These are phyloP conservation scores for Trichoderma sp. DNA, from an alignment of 2,329 filamentous ascomycete species.

Conservation along the genomic window DNA sequence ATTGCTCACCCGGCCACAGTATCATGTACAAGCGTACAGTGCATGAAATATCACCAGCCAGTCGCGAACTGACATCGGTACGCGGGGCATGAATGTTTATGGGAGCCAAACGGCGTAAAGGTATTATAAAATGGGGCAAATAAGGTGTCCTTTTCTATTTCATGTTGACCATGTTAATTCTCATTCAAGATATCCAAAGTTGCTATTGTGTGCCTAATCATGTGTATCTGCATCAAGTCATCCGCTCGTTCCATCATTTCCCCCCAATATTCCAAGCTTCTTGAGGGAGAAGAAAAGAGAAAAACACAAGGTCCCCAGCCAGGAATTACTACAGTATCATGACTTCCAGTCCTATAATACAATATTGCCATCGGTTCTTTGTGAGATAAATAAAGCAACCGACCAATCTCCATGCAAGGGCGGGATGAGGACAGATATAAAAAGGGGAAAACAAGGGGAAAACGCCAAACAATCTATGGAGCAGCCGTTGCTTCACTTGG, in stretches of 20 bases:
- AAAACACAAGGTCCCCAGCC: neutral
- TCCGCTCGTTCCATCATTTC: constrained; percentile 16
- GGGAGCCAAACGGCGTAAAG: neutral
- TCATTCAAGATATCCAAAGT: constrained; percentile 25
- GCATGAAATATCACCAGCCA: constrained; percentile 28
- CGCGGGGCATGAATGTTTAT: neutral
- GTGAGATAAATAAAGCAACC: neutral
- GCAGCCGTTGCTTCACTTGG: constrained; percentile 52
- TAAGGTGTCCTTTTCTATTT: constrained; percentile 7
- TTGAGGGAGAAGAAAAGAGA: neutral
- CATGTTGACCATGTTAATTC: neutral
- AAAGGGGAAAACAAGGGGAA: constrained; percentile 23
- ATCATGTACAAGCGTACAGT: constrained; percentile 50
- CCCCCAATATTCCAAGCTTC: neutral
- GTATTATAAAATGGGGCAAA: neutral
- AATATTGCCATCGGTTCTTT: neutral
- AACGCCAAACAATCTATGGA: constrained; percentile 17
- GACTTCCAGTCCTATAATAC: constrained; percentile 26
- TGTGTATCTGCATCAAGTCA: constrained; percentile 25
- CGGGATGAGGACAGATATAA: too few species aligned
- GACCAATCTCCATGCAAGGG: constrained; percentile 12
- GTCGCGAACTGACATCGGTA: neutral
- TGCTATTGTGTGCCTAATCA: constrained; percentile 16
- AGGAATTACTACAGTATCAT: constrained; percentile 19
- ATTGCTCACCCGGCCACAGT: constrained; percentile 40